phyloP scores from a whole-genome alignment of 2,329 filamentous ascomycete genomes.

The Pseudogymnoascus sp. region DNA sequence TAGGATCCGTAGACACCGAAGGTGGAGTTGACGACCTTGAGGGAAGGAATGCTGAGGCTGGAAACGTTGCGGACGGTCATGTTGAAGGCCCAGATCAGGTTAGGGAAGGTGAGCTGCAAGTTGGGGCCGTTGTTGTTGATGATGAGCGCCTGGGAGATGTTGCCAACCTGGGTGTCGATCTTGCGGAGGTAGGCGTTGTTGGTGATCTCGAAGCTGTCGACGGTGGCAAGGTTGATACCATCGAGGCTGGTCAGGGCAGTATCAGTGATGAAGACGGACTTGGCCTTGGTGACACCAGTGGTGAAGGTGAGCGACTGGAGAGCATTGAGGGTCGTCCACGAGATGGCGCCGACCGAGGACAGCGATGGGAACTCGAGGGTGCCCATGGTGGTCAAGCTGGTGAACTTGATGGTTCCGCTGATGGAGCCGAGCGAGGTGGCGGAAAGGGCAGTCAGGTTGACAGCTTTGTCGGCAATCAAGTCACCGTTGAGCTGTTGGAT shows the following conservation, averaged over 20 bases:
- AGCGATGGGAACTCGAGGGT: slow-evolving; percentile 60
- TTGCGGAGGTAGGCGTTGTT: slow-evolving; percentile 77
- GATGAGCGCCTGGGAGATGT: slow-evolving; percentile 60
- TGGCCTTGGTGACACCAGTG: slow-evolving; percentile 55
- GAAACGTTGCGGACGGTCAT: slow-evolving; percentile 76
- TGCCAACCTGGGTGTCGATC: slow-evolving; percentile 69
- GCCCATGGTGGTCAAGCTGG: slow-evolving; percentile 59
- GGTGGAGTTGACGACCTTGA: slow-evolving; percentile 65
- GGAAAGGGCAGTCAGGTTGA: slow-evolving; percentile 41
- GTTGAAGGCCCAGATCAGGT: slow-evolving; percentile 70
- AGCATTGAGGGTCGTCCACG: slow-evolving; percentile 61
- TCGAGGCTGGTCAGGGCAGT: slow-evolving; percentile 71
- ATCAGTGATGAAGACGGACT: slow-evolving; percentile 68
- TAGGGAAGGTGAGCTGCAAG: slow-evolving; percentile 63
- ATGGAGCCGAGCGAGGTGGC: slow-evolving; percentile 57
- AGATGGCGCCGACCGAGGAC: slow-evolving; percentile 54
- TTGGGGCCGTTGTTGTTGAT: slow-evolving; percentile 73
- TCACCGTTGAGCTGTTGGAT: slow-evolving; percentile 47
- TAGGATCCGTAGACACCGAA: slow-evolving; percentile 76
- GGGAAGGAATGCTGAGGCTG: slow-evolving; percentile 61
- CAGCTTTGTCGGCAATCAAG: slow-evolving; percentile 50
- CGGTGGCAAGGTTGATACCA: slow-evolving; percentile 71
- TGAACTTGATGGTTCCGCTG: slow-evolving; percentile 58
- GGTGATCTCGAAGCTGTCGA: slow-evolving; percentile 69
- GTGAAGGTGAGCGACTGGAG: slow-evolving; percentile 51